Percentiles rank a stretch among this genome's conserved stretches.
Conservation (phyloP, 768 basidiomycete species). For the Boletus vermiculosoides region DNA sequence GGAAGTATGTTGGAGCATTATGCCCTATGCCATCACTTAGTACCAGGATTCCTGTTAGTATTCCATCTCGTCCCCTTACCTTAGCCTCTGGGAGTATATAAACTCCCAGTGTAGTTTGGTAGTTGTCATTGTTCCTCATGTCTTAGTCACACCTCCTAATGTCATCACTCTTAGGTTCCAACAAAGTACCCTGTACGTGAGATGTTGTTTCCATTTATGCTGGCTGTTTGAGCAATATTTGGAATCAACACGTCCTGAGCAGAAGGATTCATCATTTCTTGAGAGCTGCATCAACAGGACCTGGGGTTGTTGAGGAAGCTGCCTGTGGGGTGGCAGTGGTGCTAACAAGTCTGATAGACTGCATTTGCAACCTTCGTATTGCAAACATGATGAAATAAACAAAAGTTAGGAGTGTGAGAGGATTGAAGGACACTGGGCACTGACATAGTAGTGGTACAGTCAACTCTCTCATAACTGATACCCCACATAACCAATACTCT, state of each 20-base stretch:
- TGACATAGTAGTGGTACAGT: no score
- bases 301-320: slow-evolving; percentile 4
- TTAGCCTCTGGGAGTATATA: no score
- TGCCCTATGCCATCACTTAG: no score
- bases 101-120: no score
- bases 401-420: not conserved
- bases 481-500: no score
- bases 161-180: no score
- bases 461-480: no score
- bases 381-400: slow-evolving; percentile 18
- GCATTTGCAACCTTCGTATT: slow-evolving; percentile 10
- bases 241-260: slow-evolving; percentile 43
- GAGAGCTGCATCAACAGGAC: slow-evolving; percentile 2
- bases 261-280: slow-evolving; percentile 11
- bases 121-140: no score
- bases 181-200: slow-evolving; percentile 57
- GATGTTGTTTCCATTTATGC: slow-evolving; percentile 62
- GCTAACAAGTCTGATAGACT: slow-evolving; percentile 4
- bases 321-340: slow-evolving; percentile 8
- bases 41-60: no score
- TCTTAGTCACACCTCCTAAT: no score
- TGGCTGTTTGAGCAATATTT: slow-evolving; percentile 52
- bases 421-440: not conserved
- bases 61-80: no score
- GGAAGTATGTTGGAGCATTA: no score